Conservation (phyloP, 495 filamentous ascomycete genomes). For the Usnea hakonensis region DNA sequence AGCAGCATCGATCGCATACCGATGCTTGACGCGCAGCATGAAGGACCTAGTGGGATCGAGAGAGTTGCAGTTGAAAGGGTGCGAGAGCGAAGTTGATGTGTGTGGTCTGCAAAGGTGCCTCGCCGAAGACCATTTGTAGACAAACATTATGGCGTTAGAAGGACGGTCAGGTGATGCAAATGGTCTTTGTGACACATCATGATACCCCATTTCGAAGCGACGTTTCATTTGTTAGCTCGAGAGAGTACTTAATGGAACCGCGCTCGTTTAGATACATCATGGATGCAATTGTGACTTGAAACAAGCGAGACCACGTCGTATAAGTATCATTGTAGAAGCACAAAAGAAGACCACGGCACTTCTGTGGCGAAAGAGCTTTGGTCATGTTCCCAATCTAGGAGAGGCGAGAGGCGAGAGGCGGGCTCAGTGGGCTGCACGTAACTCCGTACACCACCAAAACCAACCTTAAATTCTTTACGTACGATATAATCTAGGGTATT, state of each 20-base stretch:
- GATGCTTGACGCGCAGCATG: conserved; percentile 41
- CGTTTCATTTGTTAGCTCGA: neutral
- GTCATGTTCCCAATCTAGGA: no score
- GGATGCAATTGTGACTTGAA: no score
- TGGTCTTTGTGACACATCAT: neutral
- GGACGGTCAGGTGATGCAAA: neutral
- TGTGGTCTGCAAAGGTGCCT: neutral
- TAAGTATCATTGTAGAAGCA: no score
- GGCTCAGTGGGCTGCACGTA: no score
- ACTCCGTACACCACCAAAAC: neutral
- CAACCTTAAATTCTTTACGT: neutral
- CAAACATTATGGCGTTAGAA: neutral
- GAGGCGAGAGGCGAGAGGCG: no score
- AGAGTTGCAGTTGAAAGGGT: conserved; percentile 19
- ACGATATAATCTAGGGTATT: no score
- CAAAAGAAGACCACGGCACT: no score
- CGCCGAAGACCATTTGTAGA: neutral
- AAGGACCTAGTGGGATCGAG: conserved; percentile 37
- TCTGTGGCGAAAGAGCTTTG: no score
- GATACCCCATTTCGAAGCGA: neutral
- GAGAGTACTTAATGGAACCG: neutral
- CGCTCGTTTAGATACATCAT: no score
- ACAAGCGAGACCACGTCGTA: no score
- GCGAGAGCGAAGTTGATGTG: conserved; percentile 7
- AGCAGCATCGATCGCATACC: conserved; percentile 49